Evolutionary conservation across 2,329 filamentous ascomycete species (phyloP).

Genomic region (Epichloe uncinata): DNA sequence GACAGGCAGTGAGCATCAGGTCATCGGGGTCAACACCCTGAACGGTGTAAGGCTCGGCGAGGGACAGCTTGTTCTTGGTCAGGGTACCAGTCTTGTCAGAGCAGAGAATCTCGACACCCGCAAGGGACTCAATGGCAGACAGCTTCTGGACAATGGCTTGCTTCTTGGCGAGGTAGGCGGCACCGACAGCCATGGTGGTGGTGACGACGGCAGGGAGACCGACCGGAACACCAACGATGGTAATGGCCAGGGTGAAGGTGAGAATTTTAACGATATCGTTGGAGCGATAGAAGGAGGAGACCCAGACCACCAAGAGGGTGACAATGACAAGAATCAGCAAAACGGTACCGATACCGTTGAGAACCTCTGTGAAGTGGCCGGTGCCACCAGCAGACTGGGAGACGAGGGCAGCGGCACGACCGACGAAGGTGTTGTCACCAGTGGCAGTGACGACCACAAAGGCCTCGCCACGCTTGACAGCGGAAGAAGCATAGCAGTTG

Average conservation of each 20-base stretch:
- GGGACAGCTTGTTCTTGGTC: conserved; percentile 87
- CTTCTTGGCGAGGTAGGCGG: conserved; percentile 82
- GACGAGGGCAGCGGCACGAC: conserved; percentile 75
- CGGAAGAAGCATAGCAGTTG: conserved; percentile 71
- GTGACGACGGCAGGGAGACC: conserved; percentile 89
- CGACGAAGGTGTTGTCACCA: conserved; percentile 83
- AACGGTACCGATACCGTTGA: conserved; percentile 75
- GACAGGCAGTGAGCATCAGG: conserved; percentile 82
- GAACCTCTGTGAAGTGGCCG: conserved; percentile 84
- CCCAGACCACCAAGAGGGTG: conserved; percentile 72
- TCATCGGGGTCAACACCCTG: conserved; percentile 73
- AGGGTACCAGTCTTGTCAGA: conserved; percentile 78
- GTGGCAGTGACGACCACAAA: conserved; percentile 72
- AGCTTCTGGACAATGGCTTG: conserved; percentile 90
- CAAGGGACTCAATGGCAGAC: conserved; percentile 80
- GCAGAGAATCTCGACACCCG: conserved; percentile 84
- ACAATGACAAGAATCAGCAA: conserved; percentile 68
- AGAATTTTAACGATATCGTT: conserved; percentile 69
- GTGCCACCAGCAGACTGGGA: conserved; percentile 58
- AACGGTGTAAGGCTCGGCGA: conserved; percentile 74
- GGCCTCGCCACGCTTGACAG: conserved; percentile 81
- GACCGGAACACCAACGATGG: conserved; percentile 83
- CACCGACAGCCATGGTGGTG: conserved; percentile 89
- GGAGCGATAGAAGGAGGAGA: conserved; percentile 78
- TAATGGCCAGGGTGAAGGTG: conserved; percentile 75